Evolutionary conservation across 1,284 basidiomycete species (phyloP).

Genomic region (Moesziomyces antarcticus): DNA sequence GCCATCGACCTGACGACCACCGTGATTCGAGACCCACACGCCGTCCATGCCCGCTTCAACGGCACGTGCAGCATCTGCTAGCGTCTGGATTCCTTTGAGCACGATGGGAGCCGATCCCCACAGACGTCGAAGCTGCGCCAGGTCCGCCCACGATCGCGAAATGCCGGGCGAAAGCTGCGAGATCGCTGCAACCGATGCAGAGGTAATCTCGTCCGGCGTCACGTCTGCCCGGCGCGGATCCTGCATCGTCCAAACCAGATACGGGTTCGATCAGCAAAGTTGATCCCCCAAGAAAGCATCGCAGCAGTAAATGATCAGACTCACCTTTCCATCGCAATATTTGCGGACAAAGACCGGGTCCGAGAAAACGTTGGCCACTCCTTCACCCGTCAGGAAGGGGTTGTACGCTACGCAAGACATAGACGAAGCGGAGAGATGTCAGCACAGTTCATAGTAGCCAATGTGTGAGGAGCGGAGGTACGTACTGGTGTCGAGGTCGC

Average conservation of each 20-base stretch:
- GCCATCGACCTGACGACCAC: constrained; percentile 64
- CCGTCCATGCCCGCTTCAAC: constrained; percentile 61
- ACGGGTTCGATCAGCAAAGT: not conserved
- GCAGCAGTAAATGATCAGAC: not conserved
- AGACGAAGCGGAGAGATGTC: not conserved
- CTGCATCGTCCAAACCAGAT: not conserved
- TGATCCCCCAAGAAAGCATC: not conserved
- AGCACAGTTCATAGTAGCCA: not conserved
- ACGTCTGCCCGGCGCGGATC: constrained; percentile 46
- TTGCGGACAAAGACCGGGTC: constrained; percentile 62
- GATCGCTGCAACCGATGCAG: constrained; percentile 51
- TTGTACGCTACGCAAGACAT: constrained; percentile 70
- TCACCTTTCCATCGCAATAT: constrained; percentile 54
- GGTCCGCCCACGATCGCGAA: constrained; percentile 59
- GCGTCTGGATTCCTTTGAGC: constrained; percentile 61
- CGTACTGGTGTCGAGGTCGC: constrained; percentile 47
- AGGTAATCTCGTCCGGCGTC: constrained; percentile 52
- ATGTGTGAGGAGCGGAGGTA: not conserved
- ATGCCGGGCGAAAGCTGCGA: constrained; percentile 55
- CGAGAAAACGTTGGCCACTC: constrained; percentile 56
- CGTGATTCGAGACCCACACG: constrained; percentile 64
- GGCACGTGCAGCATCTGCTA: constrained; percentile 55
- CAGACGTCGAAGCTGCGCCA: constrained; percentile 45
- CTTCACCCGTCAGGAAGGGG: constrained; percentile 74
- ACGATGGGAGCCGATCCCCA: constrained; percentile 62